These are phyloP conservation scores for Omphalotus guepiniiformis DNA, from an alignment of 768 basidiomycete genomes.

Conservation along the genomic window DNA sequence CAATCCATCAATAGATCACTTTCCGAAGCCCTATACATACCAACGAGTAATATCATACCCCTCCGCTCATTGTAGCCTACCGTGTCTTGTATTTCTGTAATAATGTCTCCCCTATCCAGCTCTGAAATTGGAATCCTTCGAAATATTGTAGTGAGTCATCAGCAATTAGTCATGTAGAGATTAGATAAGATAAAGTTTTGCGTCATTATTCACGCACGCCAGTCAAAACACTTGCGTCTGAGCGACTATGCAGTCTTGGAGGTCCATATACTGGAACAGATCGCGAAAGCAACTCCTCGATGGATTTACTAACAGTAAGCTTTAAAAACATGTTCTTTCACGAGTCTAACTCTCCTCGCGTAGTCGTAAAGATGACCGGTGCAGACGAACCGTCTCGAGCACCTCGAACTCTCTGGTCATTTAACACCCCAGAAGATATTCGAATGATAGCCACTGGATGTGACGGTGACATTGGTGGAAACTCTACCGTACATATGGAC, in stretches of 20 bases:
- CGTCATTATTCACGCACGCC: not conserved
- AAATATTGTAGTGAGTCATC: no score
- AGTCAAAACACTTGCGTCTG: slow-evolving; percentile 31
- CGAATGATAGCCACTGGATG: slow-evolving; percentile 72
- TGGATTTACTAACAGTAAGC: slow-evolving; percentile 7
- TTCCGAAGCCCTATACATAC: no score
- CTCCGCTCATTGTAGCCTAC: no score
- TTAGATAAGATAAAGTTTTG: not conserved
- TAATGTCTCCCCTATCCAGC: no score
- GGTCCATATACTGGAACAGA: slow-evolving; percentile 6
- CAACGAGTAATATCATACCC: no score
- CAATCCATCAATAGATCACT: no score
- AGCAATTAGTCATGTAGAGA: no score
- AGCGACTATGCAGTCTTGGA: slow-evolving; percentile 8
- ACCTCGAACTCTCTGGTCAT: slow-evolving; percentile 62
- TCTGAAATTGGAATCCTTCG: no score
- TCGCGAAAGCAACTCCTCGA: slow-evolving; percentile 1
- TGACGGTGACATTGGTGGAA: slow-evolving; percentile 86
- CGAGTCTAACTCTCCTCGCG: not conserved
- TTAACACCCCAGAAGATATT: slow-evolving; percentile 58
- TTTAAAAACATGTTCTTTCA: slow-evolving; percentile 5
- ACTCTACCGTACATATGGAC: slow-evolving; percentile 73
- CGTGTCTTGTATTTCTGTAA: no score
- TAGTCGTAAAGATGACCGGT: slow-evolving; percentile 76
- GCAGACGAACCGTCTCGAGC: slow-evolving; percentile 56